Base-by-base conservation (phyloP, 2,329 filamentous ascomycete genomes). In the Cryphonectria nitschkei region DNA sequence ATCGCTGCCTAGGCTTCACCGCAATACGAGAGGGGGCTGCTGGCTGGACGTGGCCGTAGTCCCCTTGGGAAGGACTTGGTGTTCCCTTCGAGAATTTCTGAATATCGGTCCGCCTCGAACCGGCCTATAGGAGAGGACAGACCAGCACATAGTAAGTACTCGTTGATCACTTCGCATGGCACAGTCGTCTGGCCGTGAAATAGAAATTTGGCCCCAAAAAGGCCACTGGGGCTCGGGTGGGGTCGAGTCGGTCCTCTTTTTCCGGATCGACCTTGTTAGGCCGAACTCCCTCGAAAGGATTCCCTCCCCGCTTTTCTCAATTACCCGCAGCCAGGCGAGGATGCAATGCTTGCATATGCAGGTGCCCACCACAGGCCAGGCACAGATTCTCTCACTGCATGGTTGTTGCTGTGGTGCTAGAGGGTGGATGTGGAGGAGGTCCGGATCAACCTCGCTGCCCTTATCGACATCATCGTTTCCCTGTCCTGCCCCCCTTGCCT, bases 271-370 rank as follows among this genome's bases (percentile, higher is more conserved):
- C 54, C 52, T 32, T 5, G 54, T 58, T 58, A 11, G 54, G n/a
- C 26, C 52, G 54, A 29, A 29, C 54, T 19, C 22, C 3, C 46
- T 11, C 13, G 26, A 58, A 16, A 58, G 54, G 54, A 58, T 58
- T 58, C 19, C 6, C 46, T 19, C 3, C 46, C 43, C 16, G 5
- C 9, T 2, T 50, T 19, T 54, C 54, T 32, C 54, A 58, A 56
- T 56, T 26, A 58, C 54, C 54, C 54, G 54, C 54, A 58, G 54
- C 54, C 11, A 56, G 52, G 52, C 52, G 26, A 32, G 50, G n/a
- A 54, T 54, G n/a, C 52, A 54, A 16, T 5, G 26, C 26, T 7
- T 56, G 54, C 54, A 56, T 56, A 56, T 56, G 54, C 54, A 56
- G 52, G 52, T 29, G 52, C 26, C n/a, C 52, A 56, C 52, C 52